phyloP scores from a whole-genome alignment of 352 stramenopile genomes.

The Paralagenidium karlingii region DNA sequence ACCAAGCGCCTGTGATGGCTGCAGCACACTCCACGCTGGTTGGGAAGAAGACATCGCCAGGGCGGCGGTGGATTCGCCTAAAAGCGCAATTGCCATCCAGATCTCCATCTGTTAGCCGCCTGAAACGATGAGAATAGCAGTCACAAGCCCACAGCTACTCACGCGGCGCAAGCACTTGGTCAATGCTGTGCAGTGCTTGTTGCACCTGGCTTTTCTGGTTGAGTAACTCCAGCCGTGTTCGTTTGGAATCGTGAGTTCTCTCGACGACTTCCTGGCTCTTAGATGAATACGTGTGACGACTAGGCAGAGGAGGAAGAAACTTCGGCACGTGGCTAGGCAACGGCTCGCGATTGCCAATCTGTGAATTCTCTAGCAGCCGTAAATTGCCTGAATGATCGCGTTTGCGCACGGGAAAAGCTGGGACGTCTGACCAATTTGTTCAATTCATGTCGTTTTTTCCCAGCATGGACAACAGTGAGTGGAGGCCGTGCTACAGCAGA shows the following conservation, averaged over 20 bases:
- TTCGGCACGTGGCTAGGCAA: conserved; percentile 30
- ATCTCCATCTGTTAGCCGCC: conserved; percentile 21
- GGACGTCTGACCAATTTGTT: too few species aligned
- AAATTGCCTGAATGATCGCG: conserved; percentile 22
- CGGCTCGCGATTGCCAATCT: conserved; percentile 36
- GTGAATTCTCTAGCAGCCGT: conserved; percentile 27
- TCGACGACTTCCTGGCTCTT: conserved; percentile 39
- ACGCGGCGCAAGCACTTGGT: conserved; percentile 20
- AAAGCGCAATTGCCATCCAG: too few species aligned
- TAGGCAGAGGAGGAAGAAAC: conserved; percentile 36
- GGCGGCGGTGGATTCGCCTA: conserved; percentile 33
- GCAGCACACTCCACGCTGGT: too few species aligned
- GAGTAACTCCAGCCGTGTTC: conserved; percentile 30
- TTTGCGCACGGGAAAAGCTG: conserved; percentile 34
- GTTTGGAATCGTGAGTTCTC: conserved; percentile 36
- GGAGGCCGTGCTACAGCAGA: neutral
- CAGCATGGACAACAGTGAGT: neutral
- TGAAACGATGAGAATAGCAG: conserved; percentile 16
- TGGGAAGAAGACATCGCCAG: neutral
- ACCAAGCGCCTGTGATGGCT: too few species aligned
- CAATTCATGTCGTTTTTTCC: too few species aligned
- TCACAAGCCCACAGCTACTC: conserved; percentile 36
- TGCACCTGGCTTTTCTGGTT: conserved; percentile 47
- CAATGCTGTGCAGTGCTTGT: conserved; percentile 35
- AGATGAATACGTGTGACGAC: conserved; percentile 44